Conservation (phyloP, 805 yeast species). For the Wickerhamiella qilinensis region DNA sequence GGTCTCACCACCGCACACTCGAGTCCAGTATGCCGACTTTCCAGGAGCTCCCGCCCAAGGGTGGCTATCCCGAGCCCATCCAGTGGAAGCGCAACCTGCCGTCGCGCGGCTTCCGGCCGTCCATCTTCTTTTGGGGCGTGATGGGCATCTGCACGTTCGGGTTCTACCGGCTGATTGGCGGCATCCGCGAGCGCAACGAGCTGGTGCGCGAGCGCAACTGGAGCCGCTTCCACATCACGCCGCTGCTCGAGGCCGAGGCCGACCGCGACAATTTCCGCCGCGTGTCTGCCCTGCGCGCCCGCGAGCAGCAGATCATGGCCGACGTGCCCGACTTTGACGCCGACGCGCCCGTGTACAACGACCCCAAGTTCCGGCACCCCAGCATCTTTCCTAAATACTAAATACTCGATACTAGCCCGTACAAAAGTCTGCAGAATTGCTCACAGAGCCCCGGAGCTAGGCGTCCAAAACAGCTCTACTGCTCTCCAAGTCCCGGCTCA, state of each 20-base stretch:
- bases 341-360: constrained; percentile 31
- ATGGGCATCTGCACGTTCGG: constrained; percentile 55
- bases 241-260: constrained; percentile 64
- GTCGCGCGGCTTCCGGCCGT: constrained; percentile 68
- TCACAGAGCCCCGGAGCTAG: too few species aligned
- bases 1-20: too few species aligned
- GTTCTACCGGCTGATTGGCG: constrained; percentile 46
- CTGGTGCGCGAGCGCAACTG: constrained; percentile 59
- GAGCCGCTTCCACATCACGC: constrained; percentile 59
- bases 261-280: constrained; percentile 69
- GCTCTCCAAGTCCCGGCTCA: too few species aligned
- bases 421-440: too few species aligned
- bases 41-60: constrained; percentile 78
- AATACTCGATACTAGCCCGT: too few species aligned
- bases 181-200: constrained; percentile 60
- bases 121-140: constrained; percentile 49
- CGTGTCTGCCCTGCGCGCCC: constrained; percentile 41
- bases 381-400: constrained; percentile 17
- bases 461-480: too few species aligned
- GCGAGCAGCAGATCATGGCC: constrained; percentile 55
- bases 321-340: constrained; percentile 48
- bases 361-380: constrained; percentile 27
- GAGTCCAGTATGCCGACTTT: constrained; percentile 2
- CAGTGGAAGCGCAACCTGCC: constrained; percentile 86
- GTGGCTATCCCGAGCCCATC: constrained; percentile 61